These are phyloP conservation scores for Sugiyamaella grinbergsii DNA, from an alignment of 1,139 yeast species.

Conservation along the genomic window DNA sequence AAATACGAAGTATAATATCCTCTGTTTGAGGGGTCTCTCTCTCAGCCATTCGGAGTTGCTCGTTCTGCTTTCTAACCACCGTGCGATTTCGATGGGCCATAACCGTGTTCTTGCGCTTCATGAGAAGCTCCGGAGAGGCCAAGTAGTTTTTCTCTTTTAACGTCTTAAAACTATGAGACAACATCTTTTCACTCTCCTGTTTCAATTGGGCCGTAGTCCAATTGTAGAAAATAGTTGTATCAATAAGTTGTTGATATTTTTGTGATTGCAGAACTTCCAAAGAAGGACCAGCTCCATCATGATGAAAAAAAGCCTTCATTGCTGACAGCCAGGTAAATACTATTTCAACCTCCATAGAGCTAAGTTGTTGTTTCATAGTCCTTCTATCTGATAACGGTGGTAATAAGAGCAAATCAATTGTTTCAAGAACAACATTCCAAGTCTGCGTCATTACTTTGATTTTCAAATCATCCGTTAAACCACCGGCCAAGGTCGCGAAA, in stretches of 20 bases:
- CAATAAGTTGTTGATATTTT: conserved; percentile 62
- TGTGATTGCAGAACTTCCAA: conserved; percentile 63
- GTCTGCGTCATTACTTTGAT: conserved; percentile 73
- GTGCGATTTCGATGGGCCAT: conserved; percentile 71
- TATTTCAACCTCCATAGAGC: conserved; percentile 64
- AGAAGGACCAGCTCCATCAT: conserved; percentile 82
- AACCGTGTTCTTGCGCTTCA: conserved; percentile 67
- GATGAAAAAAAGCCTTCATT: conserved; percentile 71
- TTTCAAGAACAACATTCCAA: conserved; percentile 66
- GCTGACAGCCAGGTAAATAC: conserved; percentile 72
- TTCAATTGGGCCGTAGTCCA: conserved; percentile 53
- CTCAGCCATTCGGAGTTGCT: conserved; percentile 55
- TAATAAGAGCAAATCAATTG: conserved; percentile 67
- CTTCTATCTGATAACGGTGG: conserved; percentile 69
- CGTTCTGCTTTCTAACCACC: conserved; percentile 56
- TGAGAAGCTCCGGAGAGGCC: conserved; percentile 53
- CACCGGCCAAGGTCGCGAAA: conserved; percentile 65
- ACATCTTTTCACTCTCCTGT: conserved; percentile 60
- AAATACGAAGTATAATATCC: conserved; percentile 65
- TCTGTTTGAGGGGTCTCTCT: conserved; percentile 63
- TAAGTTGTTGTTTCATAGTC: conserved; percentile 52
- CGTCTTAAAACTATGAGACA: conserved; percentile 36
- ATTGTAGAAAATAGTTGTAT: conserved; percentile 70
- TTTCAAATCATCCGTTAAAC: conserved; percentile 59
- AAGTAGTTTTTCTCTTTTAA: conserved; percentile 36